These are phyloP conservation scores for Gracilaria caudata DNA, from an alignment of 23 red algal genomes.

Conservation along the genomic window DNA sequence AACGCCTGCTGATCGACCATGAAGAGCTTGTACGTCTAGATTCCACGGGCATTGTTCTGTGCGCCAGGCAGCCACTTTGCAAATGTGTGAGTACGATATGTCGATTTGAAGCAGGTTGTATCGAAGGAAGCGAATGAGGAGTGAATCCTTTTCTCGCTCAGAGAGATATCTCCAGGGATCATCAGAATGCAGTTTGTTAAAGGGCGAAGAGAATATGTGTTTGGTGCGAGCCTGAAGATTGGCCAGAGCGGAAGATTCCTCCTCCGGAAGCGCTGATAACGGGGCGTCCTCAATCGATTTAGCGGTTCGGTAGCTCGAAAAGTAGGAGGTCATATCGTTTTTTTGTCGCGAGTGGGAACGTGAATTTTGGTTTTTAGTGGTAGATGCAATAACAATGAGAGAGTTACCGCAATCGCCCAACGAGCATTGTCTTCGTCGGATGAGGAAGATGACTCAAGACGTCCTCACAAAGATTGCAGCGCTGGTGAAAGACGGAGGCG, in stretches of 20 bases:
- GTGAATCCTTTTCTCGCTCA: not conserved
- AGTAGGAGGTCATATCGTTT: constrained; percentile 3
- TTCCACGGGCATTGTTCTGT: constrained; percentile 33
- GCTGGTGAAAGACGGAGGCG: not conserved
- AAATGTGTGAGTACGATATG: not conserved
- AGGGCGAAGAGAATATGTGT: not conserved
- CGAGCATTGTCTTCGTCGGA: not conserved
- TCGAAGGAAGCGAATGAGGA: constrained; percentile 37
- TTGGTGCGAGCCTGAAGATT: not conserved
- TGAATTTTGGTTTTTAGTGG: not conserved
- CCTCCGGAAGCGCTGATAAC: not conserved
- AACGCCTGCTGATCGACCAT: constrained; percentile 18
- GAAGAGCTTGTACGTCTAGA: not conserved
- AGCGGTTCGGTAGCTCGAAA: not conserved
- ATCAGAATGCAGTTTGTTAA: constrained; percentile 5
- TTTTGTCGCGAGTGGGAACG: not conserved
- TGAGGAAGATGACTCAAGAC: not conserved
- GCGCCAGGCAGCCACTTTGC: constrained; percentile 34
- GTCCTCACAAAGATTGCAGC: not conserved
- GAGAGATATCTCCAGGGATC: constrained; percentile 48
- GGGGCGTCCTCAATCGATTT: constrained; percentile 43
- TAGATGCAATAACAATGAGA: not conserved
- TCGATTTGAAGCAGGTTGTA: constrained; percentile 45
- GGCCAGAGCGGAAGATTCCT: constrained; percentile 24
- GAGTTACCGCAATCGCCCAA: not conserved